Percentiles rank a stretch among this genome's conserved stretches.
phyloP scores from a whole-genome alignment of 768 basidiomycete species.

The Filobasidium wieringae region DNA sequence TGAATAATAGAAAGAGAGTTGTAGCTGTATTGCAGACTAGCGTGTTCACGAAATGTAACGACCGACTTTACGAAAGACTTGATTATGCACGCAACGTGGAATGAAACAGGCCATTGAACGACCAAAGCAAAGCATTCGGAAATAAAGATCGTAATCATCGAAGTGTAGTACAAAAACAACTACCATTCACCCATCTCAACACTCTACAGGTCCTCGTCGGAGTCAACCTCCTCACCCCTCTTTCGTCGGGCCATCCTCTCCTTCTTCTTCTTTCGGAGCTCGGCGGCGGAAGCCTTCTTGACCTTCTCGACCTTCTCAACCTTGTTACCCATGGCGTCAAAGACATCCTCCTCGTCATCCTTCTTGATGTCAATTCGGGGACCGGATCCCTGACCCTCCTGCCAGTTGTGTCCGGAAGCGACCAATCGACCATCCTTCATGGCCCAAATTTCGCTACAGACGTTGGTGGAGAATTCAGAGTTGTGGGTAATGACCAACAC shows the following conservation, averaged over 20 bases:
- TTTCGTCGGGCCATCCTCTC: slow-evolving; percentile 59
- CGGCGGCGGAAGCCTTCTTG: slow-evolving; percentile 64
- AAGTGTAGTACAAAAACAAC: neutral
- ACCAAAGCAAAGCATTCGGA: too few relatives aligned
- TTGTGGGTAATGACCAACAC: slow-evolving; percentile 96
- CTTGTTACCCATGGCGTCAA: slow-evolving; percentile 99
- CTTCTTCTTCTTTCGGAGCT: slow-evolving; percentile 91
- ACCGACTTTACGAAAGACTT: too few relatives aligned
- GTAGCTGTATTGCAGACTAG: too few relatives aligned
- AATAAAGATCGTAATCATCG: too few relatives aligned
- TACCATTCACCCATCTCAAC: neutral
- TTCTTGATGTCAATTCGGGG: slow-evolving; percentile 83
- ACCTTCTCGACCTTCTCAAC: slow-evolving; percentile 65
- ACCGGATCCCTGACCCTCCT: slow-evolving; percentile 94
- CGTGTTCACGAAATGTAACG: too few relatives aligned
- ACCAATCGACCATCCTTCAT: slow-evolving; percentile 95
- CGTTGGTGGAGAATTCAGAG: slow-evolving; percentile 94
- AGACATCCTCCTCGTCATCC: slow-evolving; percentile 78
- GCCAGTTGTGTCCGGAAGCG: slow-evolving; percentile 98
- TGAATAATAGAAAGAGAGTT: too few relatives aligned
- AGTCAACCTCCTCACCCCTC: slow-evolving; percentile 38
- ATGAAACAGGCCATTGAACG: too few relatives aligned
- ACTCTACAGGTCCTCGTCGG: slow-evolving; percentile 40
- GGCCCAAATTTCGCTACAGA: slow-evolving; percentile 98
- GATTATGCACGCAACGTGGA: too few relatives aligned